Base-by-base conservation (phyloP, 2,329 filamentous ascomycete genomes). In the Mollisiaceae sp. region DNA sequence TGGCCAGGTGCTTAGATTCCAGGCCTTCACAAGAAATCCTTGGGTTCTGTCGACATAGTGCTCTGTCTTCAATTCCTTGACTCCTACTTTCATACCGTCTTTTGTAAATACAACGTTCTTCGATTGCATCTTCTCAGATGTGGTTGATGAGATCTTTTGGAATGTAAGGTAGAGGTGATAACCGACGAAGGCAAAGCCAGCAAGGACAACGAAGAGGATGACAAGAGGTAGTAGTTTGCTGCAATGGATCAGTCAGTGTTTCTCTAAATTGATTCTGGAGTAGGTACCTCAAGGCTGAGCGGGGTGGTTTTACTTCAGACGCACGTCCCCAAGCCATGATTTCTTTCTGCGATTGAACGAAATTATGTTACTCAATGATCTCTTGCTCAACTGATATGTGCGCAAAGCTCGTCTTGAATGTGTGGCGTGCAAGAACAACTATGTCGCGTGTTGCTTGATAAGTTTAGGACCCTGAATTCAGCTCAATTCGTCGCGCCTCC, bases 101-200 rank as follows among this genome's bases (percentile, higher is more conserved):
- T 91, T 92, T 45, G 88, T 89, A 78, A 93, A 91, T 47, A 87
- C 82, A 64, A 94, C 85, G 76, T 93, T 90, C 80, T 90, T 91
- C 79, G 87, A 87, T 76, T 89, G 87, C 86, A 93, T 91, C 74
- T 87, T 87, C 78, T 89, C 83, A 58, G 84, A 85, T 56, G 90
- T 89, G 65, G 85, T 83, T 66, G 86, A 81, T 67, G 86, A 84
- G 72, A 94, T 88, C 77, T 91, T 84, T 78, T 82, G 83, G 63
- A 86, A 82, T 78, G 87, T 88, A 62, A 90, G 78, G 78, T 91
- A 93, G 76, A 93, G 84, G 67, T 91, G 88, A 78, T 92, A 93
- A 67, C 86, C 85, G 65, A 94, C 81, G 79, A 87, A 92, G 64
- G 82, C 89, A 55, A 84, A 76, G 62, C 80, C 83, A 67, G 78